A percentile compares a stretch with the other conserved stretches of the same genome.
Conservation (phyloP, 805 yeast genomes). For the Pichia eremophila region DNA sequence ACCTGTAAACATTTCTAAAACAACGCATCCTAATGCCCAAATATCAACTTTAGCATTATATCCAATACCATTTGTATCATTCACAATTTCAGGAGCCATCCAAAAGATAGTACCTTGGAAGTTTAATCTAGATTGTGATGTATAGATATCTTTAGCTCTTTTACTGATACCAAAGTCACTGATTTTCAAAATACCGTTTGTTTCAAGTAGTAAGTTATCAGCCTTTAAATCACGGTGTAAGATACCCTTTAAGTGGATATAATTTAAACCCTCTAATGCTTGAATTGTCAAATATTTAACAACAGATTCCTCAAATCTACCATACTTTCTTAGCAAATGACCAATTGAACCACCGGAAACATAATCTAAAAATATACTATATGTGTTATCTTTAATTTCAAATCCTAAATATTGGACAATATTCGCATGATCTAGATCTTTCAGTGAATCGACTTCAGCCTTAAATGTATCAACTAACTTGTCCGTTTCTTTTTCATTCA, state of each 20-base stretch:
- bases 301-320: slow-evolving; percentile 72
- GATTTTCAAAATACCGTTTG: slow-evolving; percentile 90
- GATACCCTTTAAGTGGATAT: slow-evolving; percentile 79
- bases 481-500: slow-evolving; percentile 34
- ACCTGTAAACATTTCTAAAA: slow-evolving; percentile 95
- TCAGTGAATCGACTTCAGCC: slow-evolving; percentile 88
- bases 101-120: slow-evolving; percentile 93
- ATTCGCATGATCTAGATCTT: slow-evolving; percentile 86
- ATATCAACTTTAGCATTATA: slow-evolving; percentile 97
- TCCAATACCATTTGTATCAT: slow-evolving; percentile 76
- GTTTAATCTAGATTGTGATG: slow-evolving; percentile 90
- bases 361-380: slow-evolving; percentile 85
- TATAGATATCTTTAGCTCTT: slow-evolving; percentile 73
- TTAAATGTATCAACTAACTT: slow-evolving; percentile 75
- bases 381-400: slow-evolving; percentile 63
- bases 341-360: slow-evolving; percentile 98
- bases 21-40: slow-evolving; percentile 97
- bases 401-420: slow-evolving; percentile 95
- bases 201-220: slow-evolving; percentile 78
- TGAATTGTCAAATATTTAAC: slow-evolving; percentile 70
- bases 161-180: slow-evolving; percentile 96
- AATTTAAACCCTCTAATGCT: slow-evolving; percentile 76
- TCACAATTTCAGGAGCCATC: slow-evolving; percentile 99
- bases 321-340: slow-evolving; percentile 69
- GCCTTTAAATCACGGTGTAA: slow-evolving; percentile 92